Percentiles rank a stretch among this genome's conserved stretches.
Conservation (phyloP, 306 rosid species). For the Styphnolobium japonicum region DNA sequence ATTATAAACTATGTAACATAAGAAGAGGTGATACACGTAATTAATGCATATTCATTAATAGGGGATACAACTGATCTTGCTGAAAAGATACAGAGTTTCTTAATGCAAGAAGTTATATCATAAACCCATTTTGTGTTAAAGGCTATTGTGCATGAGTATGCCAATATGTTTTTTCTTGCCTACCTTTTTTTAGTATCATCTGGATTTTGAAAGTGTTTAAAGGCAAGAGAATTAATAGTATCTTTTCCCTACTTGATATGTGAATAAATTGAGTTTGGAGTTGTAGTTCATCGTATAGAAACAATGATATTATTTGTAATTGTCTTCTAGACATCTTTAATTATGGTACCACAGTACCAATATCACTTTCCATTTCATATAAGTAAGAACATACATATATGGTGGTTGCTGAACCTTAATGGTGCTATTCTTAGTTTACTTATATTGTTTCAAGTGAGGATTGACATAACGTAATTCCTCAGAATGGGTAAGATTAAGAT, state of each 20-base stretch:
- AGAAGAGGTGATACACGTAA: conserved; percentile 65
- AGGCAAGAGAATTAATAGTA: neutral
- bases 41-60: conserved; percentile 94
- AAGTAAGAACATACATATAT: neutral
- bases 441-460: conserved; percentile 19
- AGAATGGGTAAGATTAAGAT: neutral
- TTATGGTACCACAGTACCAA: neutral
- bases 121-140: conserved; percentile 84
- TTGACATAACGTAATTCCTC: conserved; percentile 5
- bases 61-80: conserved; percentile 96
- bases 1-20: conserved; percentile 19
- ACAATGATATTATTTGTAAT: neutral
- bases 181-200: neutral
- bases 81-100: conserved; percentile 98
- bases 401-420: conserved; percentile 13
- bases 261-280: conserved; percentile 3
- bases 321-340: neutral
- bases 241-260: neutral
- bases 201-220: conserved; percentile 23
- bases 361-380: conserved; percentile 2
- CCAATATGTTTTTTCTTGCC: conserved; percentile 9
- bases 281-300: neutral
- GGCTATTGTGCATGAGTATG: conserved; percentile 70
- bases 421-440: neutral
- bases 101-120: conserved; percentile 98